phyloP scores from a whole-genome alignment of 257 asterid species.

The Paraleonurus japonicus region DNA sequence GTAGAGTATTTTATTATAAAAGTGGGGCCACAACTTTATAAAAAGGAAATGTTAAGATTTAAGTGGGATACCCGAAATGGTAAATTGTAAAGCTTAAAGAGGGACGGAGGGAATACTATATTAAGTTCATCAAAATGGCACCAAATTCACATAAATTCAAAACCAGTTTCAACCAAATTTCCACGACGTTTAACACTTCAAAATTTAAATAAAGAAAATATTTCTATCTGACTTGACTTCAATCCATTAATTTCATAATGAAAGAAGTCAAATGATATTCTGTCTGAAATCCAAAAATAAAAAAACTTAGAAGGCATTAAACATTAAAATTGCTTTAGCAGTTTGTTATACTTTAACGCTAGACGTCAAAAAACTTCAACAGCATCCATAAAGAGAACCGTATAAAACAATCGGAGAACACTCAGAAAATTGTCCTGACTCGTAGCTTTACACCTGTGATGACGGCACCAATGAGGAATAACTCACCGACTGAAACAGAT shows the following conservation, averaged over 20 bases:
- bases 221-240: neutral
- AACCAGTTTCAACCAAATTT: neutral
- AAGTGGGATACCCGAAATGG: too few species aligned
- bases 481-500: slow-evolving; percentile 19
- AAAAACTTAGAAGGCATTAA: neutral
- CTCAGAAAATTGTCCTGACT: slow-evolving; percentile 5
- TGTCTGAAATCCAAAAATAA: neutral
- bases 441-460: slow-evolving; percentile 23
- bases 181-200: neutral
- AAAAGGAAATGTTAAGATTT: too few species aligned
- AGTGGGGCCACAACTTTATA: too few species aligned
- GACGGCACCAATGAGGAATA: slow-evolving; percentile 19
- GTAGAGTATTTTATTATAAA: too few species aligned
- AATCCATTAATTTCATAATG: neutral
- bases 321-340: neutral
- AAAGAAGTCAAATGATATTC: neutral
- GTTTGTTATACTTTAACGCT: neutral
- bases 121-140: neutral
- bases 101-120: too few species aligned
- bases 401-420: slow-evolving; percentile 13
- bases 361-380: slow-evolving; percentile 7
- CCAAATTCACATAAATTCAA: neutral
- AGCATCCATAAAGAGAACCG: slow-evolving; percentile 7
- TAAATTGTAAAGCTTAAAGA: too few species aligned
- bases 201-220: neutral